Base-by-base conservation (phyloP, 345 rosid genomes). In the Populus pruinosa region DNA sequence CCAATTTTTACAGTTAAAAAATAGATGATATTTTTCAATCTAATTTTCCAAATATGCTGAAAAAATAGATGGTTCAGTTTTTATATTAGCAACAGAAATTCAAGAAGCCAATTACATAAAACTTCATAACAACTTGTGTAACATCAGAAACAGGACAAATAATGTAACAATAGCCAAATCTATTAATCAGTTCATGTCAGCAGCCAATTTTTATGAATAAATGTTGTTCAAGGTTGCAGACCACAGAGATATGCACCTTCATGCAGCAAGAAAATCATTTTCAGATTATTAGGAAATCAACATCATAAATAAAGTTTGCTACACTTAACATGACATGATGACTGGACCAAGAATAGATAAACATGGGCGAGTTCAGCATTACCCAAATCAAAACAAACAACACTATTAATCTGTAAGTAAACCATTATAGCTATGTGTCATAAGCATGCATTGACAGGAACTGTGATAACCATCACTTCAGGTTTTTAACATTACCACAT, bases 401-500 rank as follows among this genome's bases (percentile, higher is more conserved):
- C 47, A 53, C 31, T 53, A 33, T 72, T 36, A n/a, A 35, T 12
- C 44, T 1, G 65, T 16, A 72, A 13, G 21, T 21, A 43, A 44
- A 70, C 18, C 39, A 61, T 33, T 61, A 61, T 8, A 23, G 61
- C 41, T 21, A 8, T 6, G 23, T 11, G 38, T 1, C 13, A 31
- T 23, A 36, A 27, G 59, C 29, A 62, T 59, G 71, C 33, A 79
- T 64, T 44, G 66, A 77, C 47, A 67, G 67, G 56, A 18, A 27
- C 10, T 53, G 17, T 17, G 29, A n/a, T 63, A 20, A 75, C 14
- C 14, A 56, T 75, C 17, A 73, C 49, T 72, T 70, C 43, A 73
- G 72, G 81, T 71, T 80, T 72, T 71, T 63, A 84, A 83, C 75
- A 78, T 86, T 91, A 96, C 99, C 99, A 86, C 97, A 94, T 84